phyloP scores from a whole-genome alignment of 345 rosid species.

The Sapria himalayana region DNA sequence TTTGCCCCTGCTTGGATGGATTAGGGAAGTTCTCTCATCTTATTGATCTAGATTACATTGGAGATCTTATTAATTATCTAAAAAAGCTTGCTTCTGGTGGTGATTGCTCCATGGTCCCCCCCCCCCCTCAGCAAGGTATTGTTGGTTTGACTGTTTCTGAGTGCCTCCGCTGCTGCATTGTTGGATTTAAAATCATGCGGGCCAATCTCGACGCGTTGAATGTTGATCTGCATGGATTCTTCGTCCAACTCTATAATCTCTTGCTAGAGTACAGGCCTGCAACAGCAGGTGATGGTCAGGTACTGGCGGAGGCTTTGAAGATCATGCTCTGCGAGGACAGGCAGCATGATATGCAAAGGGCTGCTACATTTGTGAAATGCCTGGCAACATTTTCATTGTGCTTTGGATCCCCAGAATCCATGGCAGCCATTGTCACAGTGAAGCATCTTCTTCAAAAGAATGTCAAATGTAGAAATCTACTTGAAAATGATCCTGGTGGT shows the following conservation, averaged over 20 bases:
- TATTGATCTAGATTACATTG: conserved; percentile 67
- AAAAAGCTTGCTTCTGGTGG: conserved; percentile 60
- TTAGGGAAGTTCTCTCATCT: conserved; percentile 71
- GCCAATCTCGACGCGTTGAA: conserved; percentile 84
- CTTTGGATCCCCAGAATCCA: conserved; percentile 72
- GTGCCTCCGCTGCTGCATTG: conserved; percentile 70
- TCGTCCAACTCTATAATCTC: conserved; percentile 75
- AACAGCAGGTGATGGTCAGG: conserved; percentile 75
- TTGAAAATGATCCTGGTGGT: conserved; percentile 95
- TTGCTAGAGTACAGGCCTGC: conserved; percentile 75
- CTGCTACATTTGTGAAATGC: conserved; percentile 90
- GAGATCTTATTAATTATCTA: conserved; percentile 73
- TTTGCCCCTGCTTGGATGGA: conserved; percentile 69
- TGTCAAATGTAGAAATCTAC: conserved; percentile 62
- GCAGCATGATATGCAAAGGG: conserved; percentile 90
- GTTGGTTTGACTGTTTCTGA: conserved; percentile 39
- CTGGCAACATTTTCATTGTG: conserved; percentile 66
- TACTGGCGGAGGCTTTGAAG: conserved; percentile 77
- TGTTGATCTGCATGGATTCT: conserved; percentile 85
- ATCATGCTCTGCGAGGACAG: conserved; percentile 85
- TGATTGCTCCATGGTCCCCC: conserved; percentile 14
- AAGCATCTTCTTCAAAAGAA: conserved; percentile 69
- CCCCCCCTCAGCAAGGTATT: conserved; percentile 17
- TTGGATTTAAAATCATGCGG: conserved; percentile 91
- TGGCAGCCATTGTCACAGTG: conserved; percentile 78